Percentiles rank a stretch among this genome's conserved stretches.
Evolutionary conservation across 2,329 filamentous ascomycete genomes (phyloP).

Genomic region (Orbilia brochopaga): DNA sequence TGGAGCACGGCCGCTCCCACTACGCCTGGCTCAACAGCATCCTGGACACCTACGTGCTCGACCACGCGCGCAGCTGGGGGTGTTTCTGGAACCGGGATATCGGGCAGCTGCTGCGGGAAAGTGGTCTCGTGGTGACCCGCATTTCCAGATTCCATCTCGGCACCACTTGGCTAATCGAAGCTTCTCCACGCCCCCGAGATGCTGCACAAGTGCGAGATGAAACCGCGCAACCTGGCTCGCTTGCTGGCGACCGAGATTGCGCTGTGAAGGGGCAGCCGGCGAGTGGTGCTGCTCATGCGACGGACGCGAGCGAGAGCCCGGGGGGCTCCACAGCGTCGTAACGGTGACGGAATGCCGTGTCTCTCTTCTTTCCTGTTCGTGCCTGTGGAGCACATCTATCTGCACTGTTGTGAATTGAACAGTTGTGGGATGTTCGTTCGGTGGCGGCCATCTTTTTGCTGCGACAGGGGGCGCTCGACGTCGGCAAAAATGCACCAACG

Average conservation of each 20-base stretch:
- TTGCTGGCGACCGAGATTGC: conserved; percentile 46
- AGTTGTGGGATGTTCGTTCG: background rate
- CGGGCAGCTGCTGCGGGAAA: conserved; percentile 53
- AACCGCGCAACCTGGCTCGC: conserved; percentile 31
- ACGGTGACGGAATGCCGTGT: conserved; percentile 28
- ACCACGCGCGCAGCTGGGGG: conserved; percentile 55
- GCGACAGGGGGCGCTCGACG: conserved; percentile 4
- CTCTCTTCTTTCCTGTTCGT: too few species aligned
- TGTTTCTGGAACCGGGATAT: conserved; percentile 56
- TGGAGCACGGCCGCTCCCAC: conserved; percentile 55
- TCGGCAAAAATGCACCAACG: conserved; percentile 13
- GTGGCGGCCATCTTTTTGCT: background rate
- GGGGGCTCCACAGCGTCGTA: conserved; percentile 10
- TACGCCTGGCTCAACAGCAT: conserved; percentile 53
- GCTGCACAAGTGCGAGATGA: conserved; percentile 17
- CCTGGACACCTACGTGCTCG: conserved; percentile 53
- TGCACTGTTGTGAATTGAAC: too few species aligned
- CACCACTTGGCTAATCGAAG: conserved; percentile 55
- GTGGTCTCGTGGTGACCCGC: conserved; percentile 53
- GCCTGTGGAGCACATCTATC: too few species aligned
- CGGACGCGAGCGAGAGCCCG: conserved; percentile 1
- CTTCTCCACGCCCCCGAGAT: conserved; percentile 51
- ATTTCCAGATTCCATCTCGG: conserved; percentile 55
- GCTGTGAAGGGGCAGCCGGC: conserved; percentile 43
- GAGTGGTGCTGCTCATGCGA: conserved; percentile 7